These are phyloP conservation scores for Ophiostoma ips DNA, from an alignment of 2,329 filamentous ascomycete species.

Conservation along the genomic window DNA sequence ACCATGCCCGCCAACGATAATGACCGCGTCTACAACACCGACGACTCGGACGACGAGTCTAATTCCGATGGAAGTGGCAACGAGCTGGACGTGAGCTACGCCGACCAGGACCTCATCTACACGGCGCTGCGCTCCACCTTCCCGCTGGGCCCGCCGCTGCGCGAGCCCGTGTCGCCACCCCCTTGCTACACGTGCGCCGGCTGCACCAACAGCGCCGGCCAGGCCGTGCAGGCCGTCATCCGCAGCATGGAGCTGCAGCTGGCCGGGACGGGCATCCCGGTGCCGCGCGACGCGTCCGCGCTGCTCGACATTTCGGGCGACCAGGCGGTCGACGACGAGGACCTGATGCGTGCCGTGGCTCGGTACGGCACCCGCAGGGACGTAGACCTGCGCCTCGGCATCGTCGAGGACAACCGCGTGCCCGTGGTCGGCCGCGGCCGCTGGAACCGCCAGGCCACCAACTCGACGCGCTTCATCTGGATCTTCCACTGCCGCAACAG, in stretches of 20 bases:
- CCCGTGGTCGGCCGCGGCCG: neutral
- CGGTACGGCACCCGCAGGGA: neutral
- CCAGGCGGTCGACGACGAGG: neutral
- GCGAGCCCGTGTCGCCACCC: neutral
- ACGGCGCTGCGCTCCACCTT: neutral
- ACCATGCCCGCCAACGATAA: neutral
- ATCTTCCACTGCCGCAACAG: no score
- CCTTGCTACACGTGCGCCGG: no score
- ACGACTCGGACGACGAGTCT: no score
- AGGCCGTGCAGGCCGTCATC: neutral
- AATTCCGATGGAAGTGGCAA: no score
- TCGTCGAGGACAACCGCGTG: neutral
- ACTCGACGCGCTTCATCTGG: neutral
- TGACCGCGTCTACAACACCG: neutral
- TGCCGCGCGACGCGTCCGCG: neutral
- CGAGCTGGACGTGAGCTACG: neutral
- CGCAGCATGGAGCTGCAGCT: neutral
- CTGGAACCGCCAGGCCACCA: neutral
- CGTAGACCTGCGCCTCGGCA: neutral
- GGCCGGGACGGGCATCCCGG: neutral
- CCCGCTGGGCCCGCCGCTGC: neutral
- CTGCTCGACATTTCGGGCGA: neutral
- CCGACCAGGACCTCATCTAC: neutral
- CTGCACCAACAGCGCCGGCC: neutral
- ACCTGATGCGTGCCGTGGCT: neutral